These are phyloP conservation scores for Podospora comata DNA, from an alignment of 495 filamentous ascomycete genomes.

Conservation along the genomic window DNA sequence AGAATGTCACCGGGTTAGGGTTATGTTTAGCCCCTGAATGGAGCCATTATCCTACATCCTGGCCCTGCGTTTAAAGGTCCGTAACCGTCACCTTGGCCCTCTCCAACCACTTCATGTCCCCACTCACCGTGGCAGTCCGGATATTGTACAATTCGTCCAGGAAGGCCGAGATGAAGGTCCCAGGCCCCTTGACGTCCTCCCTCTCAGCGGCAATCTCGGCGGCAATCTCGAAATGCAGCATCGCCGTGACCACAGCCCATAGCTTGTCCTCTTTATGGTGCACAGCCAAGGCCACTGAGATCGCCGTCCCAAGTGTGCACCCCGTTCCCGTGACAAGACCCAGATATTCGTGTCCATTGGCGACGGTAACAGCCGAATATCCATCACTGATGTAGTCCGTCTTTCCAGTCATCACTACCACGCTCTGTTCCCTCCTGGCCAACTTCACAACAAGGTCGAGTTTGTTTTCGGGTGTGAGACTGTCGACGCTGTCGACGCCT, in stretches of 20 bases:
- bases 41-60: no score
- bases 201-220: constrained; percentile 67
- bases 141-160: constrained; percentile 65
- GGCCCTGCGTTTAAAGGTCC: background rate
- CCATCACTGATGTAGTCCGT: constrained; percentile 81
- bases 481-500: constrained; percentile 79
- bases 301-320: constrained; percentile 77
- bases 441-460: constrained; percentile 60
- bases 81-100: constrained; percentile 49
- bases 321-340: constrained; percentile 85
- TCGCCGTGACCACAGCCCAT: constrained; percentile 61
- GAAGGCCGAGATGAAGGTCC: constrained; percentile 84
- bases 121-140: constrained; percentile 45
- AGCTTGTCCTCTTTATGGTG: constrained; percentile 58
- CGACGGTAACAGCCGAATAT: constrained; percentile 57
- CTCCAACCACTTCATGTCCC: constrained; percentile 53
- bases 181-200: constrained; percentile 68
- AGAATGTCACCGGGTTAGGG: background rate
- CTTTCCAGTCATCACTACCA: constrained; percentile 83
- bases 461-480: constrained; percentile 50
- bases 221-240: constrained; percentile 81
- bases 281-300: constrained; percentile 66
- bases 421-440: constrained; percentile 62
- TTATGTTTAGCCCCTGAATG: background rate
- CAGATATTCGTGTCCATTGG: constrained; percentile 75